Percentiles rank a stretch among this genome's conserved stretches.
phyloP scores from a whole-genome alignment of 768 basidiomycete genomes.

The Suillus placidus region DNA sequence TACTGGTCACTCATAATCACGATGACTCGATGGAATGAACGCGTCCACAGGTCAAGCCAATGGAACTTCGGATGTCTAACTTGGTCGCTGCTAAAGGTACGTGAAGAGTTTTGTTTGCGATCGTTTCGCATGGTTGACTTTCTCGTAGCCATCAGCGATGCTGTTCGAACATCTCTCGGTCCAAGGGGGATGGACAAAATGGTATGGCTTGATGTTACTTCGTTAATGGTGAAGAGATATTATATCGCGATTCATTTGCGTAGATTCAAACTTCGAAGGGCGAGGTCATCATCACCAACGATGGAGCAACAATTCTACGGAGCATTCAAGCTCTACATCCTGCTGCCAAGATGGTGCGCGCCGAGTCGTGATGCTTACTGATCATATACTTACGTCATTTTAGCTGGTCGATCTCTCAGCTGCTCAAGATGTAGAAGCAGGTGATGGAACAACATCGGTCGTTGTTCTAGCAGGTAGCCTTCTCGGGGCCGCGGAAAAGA shows the following conservation, averaged over 20 bases:
- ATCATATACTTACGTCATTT: slow-evolving; percentile 10
- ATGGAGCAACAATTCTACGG: slow-evolving; percentile 96
- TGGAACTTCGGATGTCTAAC: slow-evolving; percentile 96
- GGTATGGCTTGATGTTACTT: slow-evolving; percentile 50
- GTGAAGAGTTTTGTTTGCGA: slow-evolving; percentile 15
- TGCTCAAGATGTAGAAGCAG: slow-evolving; percentile 98
- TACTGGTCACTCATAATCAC: slow-evolving; percentile 23
- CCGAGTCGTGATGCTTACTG: neutral
- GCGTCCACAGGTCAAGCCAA: slow-evolving; percentile 84
- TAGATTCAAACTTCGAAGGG: slow-evolving; percentile 97
- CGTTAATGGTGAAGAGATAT: slow-evolving; percentile 8
- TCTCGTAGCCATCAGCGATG: slow-evolving; percentile 88
- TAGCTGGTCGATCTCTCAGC: slow-evolving; percentile 97
- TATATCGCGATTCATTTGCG: slow-evolving; percentile 15
- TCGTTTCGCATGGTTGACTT: slow-evolving; percentile 13
- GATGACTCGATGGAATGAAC: slow-evolving; percentile 23
- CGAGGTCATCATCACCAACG: slow-evolving; percentile 97
- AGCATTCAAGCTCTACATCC: slow-evolving; percentile 96
- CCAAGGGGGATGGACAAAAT: slow-evolving; percentile 99
- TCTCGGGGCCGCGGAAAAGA: slow-evolving; percentile 93
- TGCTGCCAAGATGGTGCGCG: slow-evolving; percentile 90
- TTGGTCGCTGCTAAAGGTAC: slow-evolving; percentile 97
- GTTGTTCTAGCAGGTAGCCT: slow-evolving; percentile 95
- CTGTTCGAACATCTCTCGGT: slow-evolving; percentile 93
- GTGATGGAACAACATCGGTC: slow-evolving; percentile 97